Evolutionary conservation across 176 grass and related monocot species (phyloP), one percentile per base, ranked within the genome.

Genomic region (Oropetium thomaeum): DNA sequence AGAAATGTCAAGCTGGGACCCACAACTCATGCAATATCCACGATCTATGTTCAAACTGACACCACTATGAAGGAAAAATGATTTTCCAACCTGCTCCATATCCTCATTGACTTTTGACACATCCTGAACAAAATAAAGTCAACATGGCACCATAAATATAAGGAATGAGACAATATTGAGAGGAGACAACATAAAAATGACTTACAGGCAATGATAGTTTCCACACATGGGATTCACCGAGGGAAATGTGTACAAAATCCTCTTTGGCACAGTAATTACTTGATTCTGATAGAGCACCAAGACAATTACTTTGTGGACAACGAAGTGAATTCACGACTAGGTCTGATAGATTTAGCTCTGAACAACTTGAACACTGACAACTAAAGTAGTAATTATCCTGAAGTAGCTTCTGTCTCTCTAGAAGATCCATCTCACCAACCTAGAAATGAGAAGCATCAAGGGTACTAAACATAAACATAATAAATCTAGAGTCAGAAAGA

Each of bases 361-460:
- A 93, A 80, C 95, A 97, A 89, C 84, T 74, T 67, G 74, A 89
- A 83, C 91, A 97, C 48, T 44, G 70, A 81, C 95, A 97, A 79
- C 32, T 83, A 60, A 97, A 97, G 33, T 79, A 85, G 69, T 97
- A 97, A 41, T 91, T 89, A 66, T 93, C 86, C 68, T 79, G 65
- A 71, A 97, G 95, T 80, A 68, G 75, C 62, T 77, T 89, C 67
- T 88, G 95, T 72, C 95, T 93, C 41, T 87, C 88, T 25, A 31
- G 76, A 85, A 92, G 74, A 79, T 89, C 82, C 74, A 93, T 85
- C 78, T 87, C 76, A 17, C 95, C 95, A 13, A 71, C 91, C 94
- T 97, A 79, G 5, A 83, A 88, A 86, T 48, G 5, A 72, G 64
- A 57, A 67, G 23, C 31, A 83, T 9, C 29, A 54, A 49, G 16